Evolutionary conservation across 1,284 basidiomycete genomes (phyloP).

Genomic region (Melampsora americana): DNA sequence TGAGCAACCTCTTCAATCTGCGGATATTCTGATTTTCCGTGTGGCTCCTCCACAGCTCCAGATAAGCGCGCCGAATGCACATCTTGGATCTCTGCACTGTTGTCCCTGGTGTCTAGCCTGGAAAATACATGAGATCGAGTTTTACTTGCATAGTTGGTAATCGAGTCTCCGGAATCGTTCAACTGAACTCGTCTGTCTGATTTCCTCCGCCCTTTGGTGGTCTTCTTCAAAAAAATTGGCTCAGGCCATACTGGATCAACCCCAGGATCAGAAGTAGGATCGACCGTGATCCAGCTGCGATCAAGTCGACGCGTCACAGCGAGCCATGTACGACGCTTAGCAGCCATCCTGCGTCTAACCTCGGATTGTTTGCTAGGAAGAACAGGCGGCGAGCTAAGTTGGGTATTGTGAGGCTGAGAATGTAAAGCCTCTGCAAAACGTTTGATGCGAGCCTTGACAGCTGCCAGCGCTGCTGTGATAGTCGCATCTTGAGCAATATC

Average conservation of each 20-base stretch:
- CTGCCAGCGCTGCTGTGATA: slow-evolving; percentile 21
- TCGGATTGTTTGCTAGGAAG: slow-evolving; percentile 27
- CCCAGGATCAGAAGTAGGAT: background rate
- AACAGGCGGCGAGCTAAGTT: background rate
- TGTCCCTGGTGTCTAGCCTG: background rate
- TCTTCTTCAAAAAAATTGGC: slow-evolving; percentile 32
- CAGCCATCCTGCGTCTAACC: slow-evolving; percentile 8
- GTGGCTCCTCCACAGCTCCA: background rate
- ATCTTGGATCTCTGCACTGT: background rate
- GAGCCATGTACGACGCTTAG: slow-evolving; percentile 33
- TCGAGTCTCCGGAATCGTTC: background rate
- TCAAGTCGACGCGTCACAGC: slow-evolving; percentile 24
- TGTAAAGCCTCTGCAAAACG: background rate
- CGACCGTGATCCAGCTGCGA: background rate
- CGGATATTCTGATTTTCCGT: background rate
- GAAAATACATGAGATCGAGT: background rate
- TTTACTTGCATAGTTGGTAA: background rate
- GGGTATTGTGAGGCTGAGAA: background rate
- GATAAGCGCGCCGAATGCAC: background rate
- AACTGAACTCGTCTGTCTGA: background rate
- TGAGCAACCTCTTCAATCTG: no score
- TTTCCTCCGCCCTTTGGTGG: background rate
- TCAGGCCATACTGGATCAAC: slow-evolving; percentile 20
- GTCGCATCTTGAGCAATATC: slow-evolving; percentile 25
- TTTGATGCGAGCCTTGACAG: background rate